Evolutionary conservation across 345 rosid species (phyloP).

Genomic region (Moricandia moricandioides): DNA sequence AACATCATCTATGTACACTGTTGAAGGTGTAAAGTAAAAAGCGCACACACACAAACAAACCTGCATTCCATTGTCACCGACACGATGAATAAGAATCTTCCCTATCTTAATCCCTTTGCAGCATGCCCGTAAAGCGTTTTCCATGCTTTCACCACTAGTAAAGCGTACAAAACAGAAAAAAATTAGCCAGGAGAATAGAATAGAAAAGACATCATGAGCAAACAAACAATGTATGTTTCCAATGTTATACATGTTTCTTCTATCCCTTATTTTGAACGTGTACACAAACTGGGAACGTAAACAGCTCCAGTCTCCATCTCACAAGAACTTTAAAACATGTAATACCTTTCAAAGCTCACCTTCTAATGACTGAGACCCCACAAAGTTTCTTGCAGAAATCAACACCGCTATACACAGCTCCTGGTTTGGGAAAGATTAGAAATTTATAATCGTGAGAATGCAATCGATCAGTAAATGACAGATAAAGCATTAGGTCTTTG

Average conservation of each 20-base stretch:
- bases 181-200: constrained; percentile 16
- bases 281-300: not conserved
- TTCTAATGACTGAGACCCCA: constrained; percentile 93
- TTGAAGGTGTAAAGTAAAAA: not conserved
- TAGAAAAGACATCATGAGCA: not conserved
- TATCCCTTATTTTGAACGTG: not conserved
- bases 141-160: constrained; percentile 98
- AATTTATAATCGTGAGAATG: not conserved
- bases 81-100: constrained; percentile 93
- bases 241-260: not conserved
- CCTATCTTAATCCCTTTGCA: constrained; percentile 99
- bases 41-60: constrained; percentile 35
- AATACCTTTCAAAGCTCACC: constrained; percentile 66
- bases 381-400: constrained; percentile 98
- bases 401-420: constrained; percentile 83
- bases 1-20: not conserved
- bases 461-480: not conserved
- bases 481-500: not conserved
- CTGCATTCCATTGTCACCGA: constrained; percentile 94
- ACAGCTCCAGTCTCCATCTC: constrained; percentile 13
- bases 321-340: not conserved
- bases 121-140: constrained; percentile 93
- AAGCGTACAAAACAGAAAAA: constrained; percentile 9
- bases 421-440: constrained; percentile 41
- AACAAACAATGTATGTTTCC: constrained; percentile 13